A percentile compares a stretch with the other conserved stretches of the same genome.
Evolutionary conservation across 2,329 filamentous ascomycete species (phyloP).

Genomic region (Scedosporium boydii): DNA sequence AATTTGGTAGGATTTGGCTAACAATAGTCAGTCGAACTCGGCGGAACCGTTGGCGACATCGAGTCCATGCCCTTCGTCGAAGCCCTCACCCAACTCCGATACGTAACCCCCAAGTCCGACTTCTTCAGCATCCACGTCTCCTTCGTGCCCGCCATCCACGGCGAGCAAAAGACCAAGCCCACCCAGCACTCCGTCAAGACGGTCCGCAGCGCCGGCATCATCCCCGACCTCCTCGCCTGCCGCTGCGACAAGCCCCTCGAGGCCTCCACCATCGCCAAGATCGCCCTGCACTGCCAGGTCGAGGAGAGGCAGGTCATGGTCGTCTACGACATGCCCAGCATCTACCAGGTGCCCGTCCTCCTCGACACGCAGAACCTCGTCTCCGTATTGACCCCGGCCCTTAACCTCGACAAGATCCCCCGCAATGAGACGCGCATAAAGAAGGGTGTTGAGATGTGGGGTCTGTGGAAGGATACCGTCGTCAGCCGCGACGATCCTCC

Average conservation of each 20-base stretch:
- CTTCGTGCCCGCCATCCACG: slow-evolving; percentile 61
- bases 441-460: slow-evolving; percentile 64
- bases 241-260: slow-evolving; percentile 75
- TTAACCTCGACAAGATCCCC: slow-evolving; percentile 52
- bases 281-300: slow-evolving; percentile 82
- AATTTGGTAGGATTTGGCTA: not conserved
- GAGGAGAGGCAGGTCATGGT: slow-evolving; percentile 76
- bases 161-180: slow-evolving; percentile 91
- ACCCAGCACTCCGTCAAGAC: slow-evolving; percentile 85
- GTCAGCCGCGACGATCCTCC: slow-evolving; percentile 55
- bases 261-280: slow-evolving; percentile 68
- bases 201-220: slow-evolving; percentile 70
- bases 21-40: slow-evolving; percentile 11
- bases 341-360: slow-evolving; percentile 91
- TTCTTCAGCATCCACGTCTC: slow-evolving; percentile 86
- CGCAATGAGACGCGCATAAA: slow-evolving; percentile 44
- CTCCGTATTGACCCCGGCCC: slow-evolving; percentile 50
- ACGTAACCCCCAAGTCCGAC: slow-evolving; percentile 64
- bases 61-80: slow-evolving; percentile 84
- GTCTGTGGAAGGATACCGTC: slow-evolving; percentile 66
- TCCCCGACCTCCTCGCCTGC: slow-evolving; percentile 74
- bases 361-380: slow-evolving; percentile 74
- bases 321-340: slow-evolving; percentile 83
- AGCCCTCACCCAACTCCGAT: slow-evolving; percentile 69
- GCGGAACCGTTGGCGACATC: slow-evolving; percentile 67